Percentiles rank a stretch among this genome's conserved stretches.
Evolutionary conservation across 2,329 filamentous ascomycete species (phyloP).

Genomic region (Ascochyta fabae): DNA sequence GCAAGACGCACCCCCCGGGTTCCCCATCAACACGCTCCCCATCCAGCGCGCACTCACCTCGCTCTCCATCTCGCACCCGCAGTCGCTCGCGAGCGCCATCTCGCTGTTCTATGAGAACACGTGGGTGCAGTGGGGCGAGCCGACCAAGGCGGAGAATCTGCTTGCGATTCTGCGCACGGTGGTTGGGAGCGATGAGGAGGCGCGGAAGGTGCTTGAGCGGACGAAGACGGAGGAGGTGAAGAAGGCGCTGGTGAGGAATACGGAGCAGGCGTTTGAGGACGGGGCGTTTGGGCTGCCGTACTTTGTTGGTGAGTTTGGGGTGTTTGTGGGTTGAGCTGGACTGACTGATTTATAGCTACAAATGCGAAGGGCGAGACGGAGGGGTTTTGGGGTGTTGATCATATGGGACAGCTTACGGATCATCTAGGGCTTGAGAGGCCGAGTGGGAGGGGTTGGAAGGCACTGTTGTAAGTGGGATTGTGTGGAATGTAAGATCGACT

Average conservation of each 20-base stretch:
- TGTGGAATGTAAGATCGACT: background rate
- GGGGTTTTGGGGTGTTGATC: constrained; percentile 67
- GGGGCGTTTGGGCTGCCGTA: constrained; percentile 68
- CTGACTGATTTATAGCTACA: constrained; percentile 50
- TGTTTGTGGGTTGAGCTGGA: background rate
- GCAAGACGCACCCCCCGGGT: constrained; percentile 54
- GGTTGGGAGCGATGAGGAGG: constrained; percentile 55
- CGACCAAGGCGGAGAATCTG: constrained; percentile 56
- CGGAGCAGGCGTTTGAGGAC: constrained; percentile 57
- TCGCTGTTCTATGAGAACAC: constrained; percentile 58
- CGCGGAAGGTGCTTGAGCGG: constrained; percentile 51
- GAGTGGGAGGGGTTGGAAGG: constrained; percentile 44
- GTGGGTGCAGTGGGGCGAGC: constrained; percentile 59
- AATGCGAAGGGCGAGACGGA: constrained; percentile 62
- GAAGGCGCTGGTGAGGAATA: constrained; percentile 56
- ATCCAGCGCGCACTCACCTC: constrained; percentile 61
- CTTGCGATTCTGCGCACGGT: constrained; percentile 52
- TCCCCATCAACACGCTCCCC: constrained; percentile 60
- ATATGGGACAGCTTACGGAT: constrained; percentile 61
- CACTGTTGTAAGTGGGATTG: constrained; percentile 41
- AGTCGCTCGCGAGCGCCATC: constrained; percentile 51
- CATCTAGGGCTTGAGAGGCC: constrained; percentile 59
- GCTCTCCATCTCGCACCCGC: constrained; percentile 52
- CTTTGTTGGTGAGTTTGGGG: constrained; percentile 53
- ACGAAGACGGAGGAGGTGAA: constrained; percentile 54